These are phyloP conservation scores for Amanita phalloides DNA, from an alignment of 768 basidiomycete species.

Conservation along the genomic window DNA sequence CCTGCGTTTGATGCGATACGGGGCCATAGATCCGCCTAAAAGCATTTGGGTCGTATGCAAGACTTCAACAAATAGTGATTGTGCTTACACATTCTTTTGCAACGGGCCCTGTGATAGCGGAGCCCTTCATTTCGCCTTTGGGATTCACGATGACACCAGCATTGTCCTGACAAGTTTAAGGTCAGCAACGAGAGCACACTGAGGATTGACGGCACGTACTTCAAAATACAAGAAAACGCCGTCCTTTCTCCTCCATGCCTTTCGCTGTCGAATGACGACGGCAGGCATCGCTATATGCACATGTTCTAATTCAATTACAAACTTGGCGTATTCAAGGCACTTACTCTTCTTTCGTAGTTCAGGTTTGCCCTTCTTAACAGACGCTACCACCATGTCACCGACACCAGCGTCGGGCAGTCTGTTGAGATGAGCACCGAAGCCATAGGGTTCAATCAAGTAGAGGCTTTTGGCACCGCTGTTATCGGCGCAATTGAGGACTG, in stretches of 20 bases:
- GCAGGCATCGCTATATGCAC: slow-evolving; percentile 77
- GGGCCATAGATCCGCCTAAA: slow-evolving; percentile 92
- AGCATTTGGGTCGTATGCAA: slow-evolving; percentile 1
- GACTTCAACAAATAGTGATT: neutral
- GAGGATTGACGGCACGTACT: slow-evolving; percentile 26
- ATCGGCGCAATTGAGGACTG: slow-evolving; percentile 96
- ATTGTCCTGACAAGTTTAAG: slow-evolving; percentile 50
- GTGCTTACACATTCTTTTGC: slow-evolving; percentile 96
- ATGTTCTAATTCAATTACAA: slow-evolving; percentile 8
- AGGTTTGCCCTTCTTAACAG: slow-evolving; percentile 99
- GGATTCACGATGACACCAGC: slow-evolving; percentile 97
- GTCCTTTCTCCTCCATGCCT: slow-evolving; percentile 95
- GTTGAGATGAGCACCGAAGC: slow-evolving; percentile 94
- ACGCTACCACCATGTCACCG: slow-evolving; percentile 92
- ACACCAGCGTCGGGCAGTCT: slow-evolving; percentile 93
- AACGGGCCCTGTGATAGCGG: slow-evolving; percentile 91
- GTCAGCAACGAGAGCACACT: neutral
- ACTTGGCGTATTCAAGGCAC: slow-evolving; percentile 19
- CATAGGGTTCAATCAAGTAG: slow-evolving; percentile 90
- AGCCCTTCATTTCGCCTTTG: slow-evolving; percentile 99
- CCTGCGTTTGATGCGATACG: slow-evolving; percentile 99
- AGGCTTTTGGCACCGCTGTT: slow-evolving; percentile 98
- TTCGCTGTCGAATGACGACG: slow-evolving; percentile 95
- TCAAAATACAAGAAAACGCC: slow-evolving; percentile 99
- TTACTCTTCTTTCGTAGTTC: slow-evolving; percentile 98